These are phyloP conservation scores for Sarocladium strictum DNA, from an alignment of 2,329 filamentous ascomycete species.

Conservation along the genomic window DNA sequence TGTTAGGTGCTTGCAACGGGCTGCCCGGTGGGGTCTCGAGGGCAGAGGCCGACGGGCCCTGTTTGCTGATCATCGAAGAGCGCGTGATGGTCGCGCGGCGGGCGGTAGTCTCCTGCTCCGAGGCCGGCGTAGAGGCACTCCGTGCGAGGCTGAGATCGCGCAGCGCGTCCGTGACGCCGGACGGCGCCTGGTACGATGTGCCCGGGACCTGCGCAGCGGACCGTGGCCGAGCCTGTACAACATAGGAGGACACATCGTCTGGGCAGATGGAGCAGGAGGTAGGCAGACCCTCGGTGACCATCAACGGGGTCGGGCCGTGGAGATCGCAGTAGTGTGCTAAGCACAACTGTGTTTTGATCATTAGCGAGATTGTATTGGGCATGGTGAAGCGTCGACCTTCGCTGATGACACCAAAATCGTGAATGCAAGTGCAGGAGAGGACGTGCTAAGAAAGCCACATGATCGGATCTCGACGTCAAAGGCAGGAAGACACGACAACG, in stretches of 20 bases:
- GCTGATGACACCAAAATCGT: not conserved
- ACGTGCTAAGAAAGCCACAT: not conserved
- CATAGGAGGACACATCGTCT: conserved; percentile 28
- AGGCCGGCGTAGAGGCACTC: conserved; percentile 35
- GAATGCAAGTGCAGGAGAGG: not conserved
- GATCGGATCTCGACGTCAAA: not conserved
- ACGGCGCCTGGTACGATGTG: conserved; percentile 13
- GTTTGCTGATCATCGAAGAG: conserved; percentile 27
- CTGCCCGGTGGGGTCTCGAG: conserved; percentile 55
- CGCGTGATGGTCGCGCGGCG: conserved; percentile 37
- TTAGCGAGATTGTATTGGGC: conserved; percentile 22
- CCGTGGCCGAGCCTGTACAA: conserved; percentile 29
- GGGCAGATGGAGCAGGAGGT: conserved; percentile 55
- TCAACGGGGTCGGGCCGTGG: conserved; percentile 62
- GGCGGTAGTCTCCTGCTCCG: conserved; percentile 38
- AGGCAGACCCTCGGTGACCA: conserved; percentile 63
- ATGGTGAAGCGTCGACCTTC: not conserved
- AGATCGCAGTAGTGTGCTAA: conserved; percentile 66
- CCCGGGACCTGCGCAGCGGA: conserved; percentile 24
- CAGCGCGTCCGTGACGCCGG: conserved; percentile 39
- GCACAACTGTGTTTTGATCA: conserved; percentile 49
- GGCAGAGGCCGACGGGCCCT: conserved; percentile 31
- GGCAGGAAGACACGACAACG: not conserved
- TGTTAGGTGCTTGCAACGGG: conserved; percentile 35
- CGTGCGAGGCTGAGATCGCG: conserved; percentile 41